These are phyloP conservation scores for Arthrobotrys musiformis DNA, from an alignment of 2,329 filamentous ascomycete genomes.

Conservation along the genomic window DNA sequence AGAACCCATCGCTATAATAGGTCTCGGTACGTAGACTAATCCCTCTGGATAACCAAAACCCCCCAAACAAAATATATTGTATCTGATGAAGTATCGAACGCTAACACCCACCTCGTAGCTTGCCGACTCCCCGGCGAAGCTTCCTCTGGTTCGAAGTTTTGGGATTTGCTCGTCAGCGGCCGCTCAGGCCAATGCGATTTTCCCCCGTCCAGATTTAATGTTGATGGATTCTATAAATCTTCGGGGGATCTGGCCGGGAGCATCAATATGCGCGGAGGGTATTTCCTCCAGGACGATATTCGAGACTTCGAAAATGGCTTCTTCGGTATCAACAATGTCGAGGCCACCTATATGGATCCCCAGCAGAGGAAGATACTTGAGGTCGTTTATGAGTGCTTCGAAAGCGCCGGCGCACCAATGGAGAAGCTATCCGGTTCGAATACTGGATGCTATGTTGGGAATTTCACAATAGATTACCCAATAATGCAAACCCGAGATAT, in stretches of 20 bases:
- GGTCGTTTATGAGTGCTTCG: conserved; percentile 82
- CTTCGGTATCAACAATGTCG: conserved; percentile 87
- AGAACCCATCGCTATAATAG: conserved; percentile 23
- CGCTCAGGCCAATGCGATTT: conserved; percentile 14
- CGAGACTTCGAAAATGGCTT: conserved; percentile 82
- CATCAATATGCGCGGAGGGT: conserved; percentile 27
- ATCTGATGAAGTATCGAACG: not conserved
- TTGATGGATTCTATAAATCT: conserved; percentile 28
- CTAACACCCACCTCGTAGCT: not conserved
- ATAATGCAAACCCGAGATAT: conserved; percentile 60
- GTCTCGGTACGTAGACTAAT: conserved; percentile 3
- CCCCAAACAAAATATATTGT: too few species aligned
- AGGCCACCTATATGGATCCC: conserved; percentile 82
- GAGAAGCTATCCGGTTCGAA: conserved; percentile 58
- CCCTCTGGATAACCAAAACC: not conserved
- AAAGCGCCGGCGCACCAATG: conserved; percentile 75
- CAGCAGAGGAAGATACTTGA: conserved; percentile 79
- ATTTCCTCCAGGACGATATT: conserved; percentile 73
- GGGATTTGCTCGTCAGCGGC: conserved; percentile 21
- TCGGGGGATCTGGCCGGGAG: not conserved
- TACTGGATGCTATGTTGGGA: conserved; percentile 29
- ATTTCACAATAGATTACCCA: conserved; percentile 20
- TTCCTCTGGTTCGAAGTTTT: conserved; percentile 8
- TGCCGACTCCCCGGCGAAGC: conserved; percentile 24
- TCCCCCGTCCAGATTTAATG: conserved; percentile 19